phyloP scores from a whole-genome alignment of 768 basidiomycete species.

The Collybia sp. region DNA sequence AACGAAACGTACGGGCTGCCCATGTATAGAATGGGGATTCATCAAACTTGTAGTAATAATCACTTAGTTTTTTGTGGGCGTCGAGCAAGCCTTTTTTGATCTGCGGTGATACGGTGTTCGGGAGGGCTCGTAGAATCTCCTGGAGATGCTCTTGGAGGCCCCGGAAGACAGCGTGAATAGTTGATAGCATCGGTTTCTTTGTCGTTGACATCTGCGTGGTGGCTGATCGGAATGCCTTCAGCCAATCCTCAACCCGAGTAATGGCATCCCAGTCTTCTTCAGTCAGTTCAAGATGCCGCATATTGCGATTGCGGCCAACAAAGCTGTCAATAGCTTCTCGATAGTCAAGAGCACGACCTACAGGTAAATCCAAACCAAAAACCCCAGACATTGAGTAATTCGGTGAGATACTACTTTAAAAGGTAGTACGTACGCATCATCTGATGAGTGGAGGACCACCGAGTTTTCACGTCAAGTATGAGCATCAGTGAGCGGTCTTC shows the following conservation, averaged over 20 bases:
- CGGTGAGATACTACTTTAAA: too few species aligned
- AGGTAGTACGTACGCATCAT: constrained; percentile 19
- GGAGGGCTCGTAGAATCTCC: constrained; percentile 12
- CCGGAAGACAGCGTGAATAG: constrained; percentile 24
- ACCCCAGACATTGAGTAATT: too few species aligned
- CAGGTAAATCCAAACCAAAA: too few species aligned
- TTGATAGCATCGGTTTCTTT: constrained; percentile 24
- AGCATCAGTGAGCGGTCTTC: too few species aligned
- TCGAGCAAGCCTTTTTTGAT: constrained; percentile 16
- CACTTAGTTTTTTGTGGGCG: constrained; percentile 25
- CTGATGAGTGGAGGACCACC: constrained; percentile 24
- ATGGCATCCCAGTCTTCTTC: constrained; percentile 16
- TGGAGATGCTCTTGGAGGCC: constrained; percentile 25
- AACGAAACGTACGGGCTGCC: constrained; percentile 17
- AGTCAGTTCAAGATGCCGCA: constrained; percentile 4
- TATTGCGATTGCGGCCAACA: constrained; percentile 6
- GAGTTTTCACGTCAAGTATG: constrained; percentile 22
- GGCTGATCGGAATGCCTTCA: constrained; percentile 15
- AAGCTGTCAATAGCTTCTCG: constrained; percentile 10
- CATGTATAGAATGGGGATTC: constrained; percentile 27
- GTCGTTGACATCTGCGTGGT: constrained; percentile 29
- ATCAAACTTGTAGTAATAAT: constrained; percentile 24
- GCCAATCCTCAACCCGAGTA: constrained; percentile 11
- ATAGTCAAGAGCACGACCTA: constrained; percentile 13
- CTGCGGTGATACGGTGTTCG: constrained; percentile 4